phyloP scores from a whole-genome alignment of 2,329 filamentous ascomycete genomes.

The Falciphora oryzae region DNA sequence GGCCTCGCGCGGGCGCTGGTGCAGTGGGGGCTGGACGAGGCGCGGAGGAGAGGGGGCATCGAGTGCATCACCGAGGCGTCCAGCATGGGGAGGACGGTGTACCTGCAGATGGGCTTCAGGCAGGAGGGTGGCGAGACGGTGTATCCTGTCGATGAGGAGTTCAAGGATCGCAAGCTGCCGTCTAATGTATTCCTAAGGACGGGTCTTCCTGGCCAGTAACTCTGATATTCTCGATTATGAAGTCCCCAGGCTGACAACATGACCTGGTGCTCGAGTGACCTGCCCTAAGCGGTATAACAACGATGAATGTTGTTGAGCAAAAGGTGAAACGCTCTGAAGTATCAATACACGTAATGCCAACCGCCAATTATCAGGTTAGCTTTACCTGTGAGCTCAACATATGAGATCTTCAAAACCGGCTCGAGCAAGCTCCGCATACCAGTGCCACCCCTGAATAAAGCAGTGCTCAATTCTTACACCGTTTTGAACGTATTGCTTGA shows the following conservation, averaged over 20 bases:
- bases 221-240: neutral
- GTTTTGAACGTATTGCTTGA: neutral
- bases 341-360: no score
- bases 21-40: constrained; percentile 42
- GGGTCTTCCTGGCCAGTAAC: neutral
- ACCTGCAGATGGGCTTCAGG: constrained; percentile 39
- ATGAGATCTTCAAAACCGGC: no score
- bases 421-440: no score
- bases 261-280: no score
- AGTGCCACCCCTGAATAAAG: neutral
- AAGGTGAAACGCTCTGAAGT: no score
- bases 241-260: no score
- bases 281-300: no score
- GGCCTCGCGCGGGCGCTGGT: constrained; percentile 40
- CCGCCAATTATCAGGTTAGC: no score
- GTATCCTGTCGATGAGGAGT: constrained; percentile 38
- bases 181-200: constrained; percentile 42
- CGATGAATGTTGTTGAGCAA: no score
- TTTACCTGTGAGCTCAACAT: no score
- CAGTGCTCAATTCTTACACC: neutral
- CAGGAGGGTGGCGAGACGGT: constrained; percentile 34
- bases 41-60: constrained; percentile 30
- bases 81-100: constrained; percentile 40
- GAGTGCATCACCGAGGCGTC: constrained; percentile 42
- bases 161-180: constrained; percentile 28